A percentile compares a stretch with the other conserved stretches of the same genome.
phyloP scores from a whole-genome alignment of 306 rosid genomes.

The Spatholobus suberectus region DNA sequence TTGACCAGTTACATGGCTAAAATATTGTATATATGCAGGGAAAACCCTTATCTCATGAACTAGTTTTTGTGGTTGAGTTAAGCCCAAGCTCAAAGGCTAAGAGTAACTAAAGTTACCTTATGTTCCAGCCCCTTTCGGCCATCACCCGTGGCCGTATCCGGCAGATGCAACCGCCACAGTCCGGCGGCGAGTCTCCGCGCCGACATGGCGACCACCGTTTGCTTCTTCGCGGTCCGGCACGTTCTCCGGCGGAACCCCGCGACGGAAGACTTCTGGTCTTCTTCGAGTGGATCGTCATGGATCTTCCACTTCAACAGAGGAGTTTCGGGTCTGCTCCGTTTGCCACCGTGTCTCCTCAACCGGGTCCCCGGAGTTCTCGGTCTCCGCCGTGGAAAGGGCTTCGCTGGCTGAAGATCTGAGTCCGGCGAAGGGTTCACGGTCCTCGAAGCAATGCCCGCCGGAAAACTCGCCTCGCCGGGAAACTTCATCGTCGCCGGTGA shows the following conservation, averaged over 20 bases:
- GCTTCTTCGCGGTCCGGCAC: slow-evolving; percentile 45
- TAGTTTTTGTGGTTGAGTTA: background rate
- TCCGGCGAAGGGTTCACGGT: slow-evolving; percentile 51
- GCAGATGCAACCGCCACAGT: slow-evolving; percentile 79
- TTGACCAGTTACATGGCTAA: background rate
- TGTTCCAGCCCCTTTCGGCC: slow-evolving; percentile 44
- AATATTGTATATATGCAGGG: background rate
- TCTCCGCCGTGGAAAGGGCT: slow-evolving; percentile 29
- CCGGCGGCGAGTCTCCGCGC: slow-evolving; percentile 93
- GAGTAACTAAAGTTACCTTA: slow-evolving; percentile 55
- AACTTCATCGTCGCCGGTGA: slow-evolving; percentile 65
- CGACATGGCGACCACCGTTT: slow-evolving; percentile 54
- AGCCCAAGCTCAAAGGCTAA: background rate
- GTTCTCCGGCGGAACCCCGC: slow-evolving; percentile 45
- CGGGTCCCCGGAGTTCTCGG: slow-evolving; percentile 58
- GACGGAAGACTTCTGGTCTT: slow-evolving; percentile 40
- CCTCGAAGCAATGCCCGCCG: slow-evolving; percentile 39
- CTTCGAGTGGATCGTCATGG: slow-evolving; percentile 50
- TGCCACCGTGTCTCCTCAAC: slow-evolving; percentile 59
- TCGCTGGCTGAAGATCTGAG: slow-evolving; percentile 72
- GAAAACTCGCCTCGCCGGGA: slow-evolving; percentile 50
- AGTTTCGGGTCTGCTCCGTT: slow-evolving; percentile 87
- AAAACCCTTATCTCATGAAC: background rate
- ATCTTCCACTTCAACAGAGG: slow-evolving; percentile 85
- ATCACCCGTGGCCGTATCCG: slow-evolving; percentile 52